A percentile compares a stretch with the other conserved stretches of the same genome.
phyloP scores from a whole-genome alignment of 2,329 filamentous ascomycete species.

The Gliomastix tumulicola region DNA sequence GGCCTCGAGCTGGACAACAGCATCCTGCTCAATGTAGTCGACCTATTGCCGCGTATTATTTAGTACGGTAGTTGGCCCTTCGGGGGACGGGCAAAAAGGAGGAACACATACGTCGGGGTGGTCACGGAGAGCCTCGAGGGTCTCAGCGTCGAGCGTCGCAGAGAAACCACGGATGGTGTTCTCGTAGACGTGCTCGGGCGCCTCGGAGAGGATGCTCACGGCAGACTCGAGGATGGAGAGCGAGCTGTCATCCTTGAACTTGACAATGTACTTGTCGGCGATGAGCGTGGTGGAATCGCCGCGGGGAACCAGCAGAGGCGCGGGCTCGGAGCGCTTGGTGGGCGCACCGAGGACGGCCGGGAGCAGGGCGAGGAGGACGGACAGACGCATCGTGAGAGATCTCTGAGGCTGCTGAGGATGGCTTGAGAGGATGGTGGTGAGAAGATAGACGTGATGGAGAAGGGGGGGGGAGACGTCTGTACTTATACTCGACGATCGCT shows the following conservation, averaged over 20 bases:
- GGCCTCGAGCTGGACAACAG: constrained; percentile 43
- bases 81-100: too few relatives aligned
- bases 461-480: too few relatives aligned
- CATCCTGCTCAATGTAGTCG: constrained; percentile 34
- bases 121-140: constrained; percentile 83
- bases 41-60: too few relatives aligned
- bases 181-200: constrained; percentile 9
- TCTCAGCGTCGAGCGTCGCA: constrained; percentile 62
- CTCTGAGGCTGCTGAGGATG: too few relatives aligned
- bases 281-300: constrained; percentile 9
- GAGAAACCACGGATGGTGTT: constrained; percentile 7
- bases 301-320: constrained; percentile 12
- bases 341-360: constrained; percentile 14
- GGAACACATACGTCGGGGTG: constrained; percentile 34
- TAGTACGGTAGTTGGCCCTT: too few relatives aligned
- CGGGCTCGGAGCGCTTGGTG: constrained; percentile 18
- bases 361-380: constrained; percentile 14
- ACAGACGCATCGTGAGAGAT: constrained; percentile 22
- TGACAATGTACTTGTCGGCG: constrained; percentile 18
- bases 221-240: constrained; percentile 5
- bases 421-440: too few relatives aligned
- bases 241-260: constrained; percentile 11
- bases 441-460: too few relatives aligned
- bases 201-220: constrained; percentile 6
- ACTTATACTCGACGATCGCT: too few relatives aligned